A percentile compares a stretch with the other conserved stretches of the same genome.
phyloP scores from a whole-genome alignment of 1,284 basidiomycete genomes.

The Papiliotrema laurentii region DNA sequence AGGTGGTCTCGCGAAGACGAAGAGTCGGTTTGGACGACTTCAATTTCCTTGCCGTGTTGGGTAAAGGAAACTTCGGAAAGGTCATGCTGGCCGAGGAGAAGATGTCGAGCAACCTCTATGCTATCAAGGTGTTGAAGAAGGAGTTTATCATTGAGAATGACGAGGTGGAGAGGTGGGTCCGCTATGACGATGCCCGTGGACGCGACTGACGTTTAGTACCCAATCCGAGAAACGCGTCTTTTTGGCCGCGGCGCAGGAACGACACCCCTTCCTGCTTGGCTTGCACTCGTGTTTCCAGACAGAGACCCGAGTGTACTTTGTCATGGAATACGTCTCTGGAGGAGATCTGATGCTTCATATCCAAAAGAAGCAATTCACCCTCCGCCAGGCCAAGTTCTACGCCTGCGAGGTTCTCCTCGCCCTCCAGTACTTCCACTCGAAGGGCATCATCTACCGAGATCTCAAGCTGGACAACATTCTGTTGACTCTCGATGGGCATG shows the following conservation, averaged over 20 bases:
- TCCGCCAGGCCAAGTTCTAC: slow-evolving; percentile 91
- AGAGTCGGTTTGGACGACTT: slow-evolving; percentile 98
- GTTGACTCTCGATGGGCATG: slow-evolving; percentile 92
- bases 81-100: slow-evolving; percentile 99
- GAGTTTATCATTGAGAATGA: slow-evolving; percentile 99
- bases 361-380: slow-evolving; percentile 73
- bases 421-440: slow-evolving; percentile 95
- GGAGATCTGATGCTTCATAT: slow-evolving; percentile 80
- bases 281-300: slow-evolving; percentile 99
- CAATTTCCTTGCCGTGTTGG: slow-evolving; percentile 97
- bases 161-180: slow-evolving; percentile 87
- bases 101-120: slow-evolving; percentile 78
- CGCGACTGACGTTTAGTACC: slow-evolving; percentile 58
- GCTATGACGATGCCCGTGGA: no score
- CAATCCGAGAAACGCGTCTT: slow-evolving; percentile 99
- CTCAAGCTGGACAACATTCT: slow-evolving; percentile 98
- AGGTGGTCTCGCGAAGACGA: slow-evolving; percentile 54
- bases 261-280: slow-evolving; percentile 95
- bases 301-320: slow-evolving; percentile 88
- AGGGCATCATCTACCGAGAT: slow-evolving; percentile 92
- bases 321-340: slow-evolving; percentile 73
- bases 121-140: slow-evolving; percentile 99
- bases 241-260: slow-evolving; percentile 88
- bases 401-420: slow-evolving; percentile 96
- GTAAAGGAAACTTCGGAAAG: slow-evolving; percentile 99